Evolutionary conservation across 1,139 yeast species (phyloP).

Genomic region (Arxiozyma heterogenica): DNA sequence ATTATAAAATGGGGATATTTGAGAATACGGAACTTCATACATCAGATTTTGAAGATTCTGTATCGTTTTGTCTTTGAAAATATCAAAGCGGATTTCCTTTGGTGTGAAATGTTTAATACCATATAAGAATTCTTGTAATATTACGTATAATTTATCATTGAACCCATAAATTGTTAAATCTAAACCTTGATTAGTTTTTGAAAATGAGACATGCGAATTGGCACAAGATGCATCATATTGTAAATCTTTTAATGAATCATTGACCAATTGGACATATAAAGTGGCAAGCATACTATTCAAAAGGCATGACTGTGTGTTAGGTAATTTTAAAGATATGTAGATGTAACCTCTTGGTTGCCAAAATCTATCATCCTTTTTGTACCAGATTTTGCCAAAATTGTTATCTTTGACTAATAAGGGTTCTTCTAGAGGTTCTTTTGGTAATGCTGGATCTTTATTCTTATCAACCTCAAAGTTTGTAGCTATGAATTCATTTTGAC

Average conservation of each 20-base stretch:
- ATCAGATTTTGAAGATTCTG: conserved; percentile 64
- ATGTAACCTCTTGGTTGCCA: conserved; percentile 81
- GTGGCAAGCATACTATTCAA: conserved; percentile 49
- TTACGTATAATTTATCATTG: conserved; percentile 64
- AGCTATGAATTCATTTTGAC: conserved; percentile 70
- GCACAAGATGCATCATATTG: conserved; percentile 82
- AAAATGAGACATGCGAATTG: conserved; percentile 54
- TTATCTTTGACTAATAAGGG: conserved; percentile 43
- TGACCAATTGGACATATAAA: conserved; percentile 58
- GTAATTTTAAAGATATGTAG: conserved; percentile 55
- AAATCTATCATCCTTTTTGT: conserved; percentile 81
- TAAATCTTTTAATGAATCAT: conserved; percentile 62
- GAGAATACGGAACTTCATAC: conserved; percentile 67
- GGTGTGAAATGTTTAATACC: conserved; percentile 48
- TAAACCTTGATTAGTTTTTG: conserved; percentile 61
- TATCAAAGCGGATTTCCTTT: conserved; percentile 49
- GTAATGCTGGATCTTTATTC: conserved; percentile 28
- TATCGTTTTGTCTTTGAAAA: conserved; percentile 52
- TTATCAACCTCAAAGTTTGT: conserved; percentile 56
- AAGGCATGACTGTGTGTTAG: conserved; percentile 51
- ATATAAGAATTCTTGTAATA: conserved; percentile 51
- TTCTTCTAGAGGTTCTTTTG: conserved; percentile 33
- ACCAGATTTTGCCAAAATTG: conserved; percentile 57
- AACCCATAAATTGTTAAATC: conserved; percentile 65
- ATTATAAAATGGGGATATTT: conserved; percentile 55